Conservation (phyloP, 2,329 filamentous ascomycete genomes). For the Colletotrichum caudatum region DNA sequence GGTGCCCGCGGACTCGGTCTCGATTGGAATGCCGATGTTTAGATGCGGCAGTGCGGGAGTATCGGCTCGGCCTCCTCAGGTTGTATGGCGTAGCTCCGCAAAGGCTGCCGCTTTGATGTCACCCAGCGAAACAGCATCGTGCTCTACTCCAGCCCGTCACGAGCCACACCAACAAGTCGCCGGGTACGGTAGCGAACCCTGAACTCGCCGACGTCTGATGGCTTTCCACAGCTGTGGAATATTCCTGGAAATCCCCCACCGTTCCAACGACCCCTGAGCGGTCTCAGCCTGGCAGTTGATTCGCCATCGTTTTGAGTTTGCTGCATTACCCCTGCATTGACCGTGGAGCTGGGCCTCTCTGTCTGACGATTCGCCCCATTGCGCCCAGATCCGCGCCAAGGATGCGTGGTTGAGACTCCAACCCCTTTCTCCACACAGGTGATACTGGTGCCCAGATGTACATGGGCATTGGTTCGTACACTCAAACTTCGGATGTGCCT, state of each 20-base stretch:
- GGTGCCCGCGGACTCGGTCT: constrained; percentile 30
- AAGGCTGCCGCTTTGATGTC: constrained; percentile 32
- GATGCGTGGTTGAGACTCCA: constrained; percentile 36
- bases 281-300: constrained; percentile 34
- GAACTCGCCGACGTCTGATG: constrained; percentile 1
- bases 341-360: constrained; percentile 1
- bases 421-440: constrained; percentile 37
- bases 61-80: too few relatives aligned
- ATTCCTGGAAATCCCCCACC: background rate
- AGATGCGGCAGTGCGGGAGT: constrained; percentile 7
- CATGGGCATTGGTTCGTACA: constrained; percentile 31
- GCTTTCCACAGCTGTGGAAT: constrained; percentile 14
- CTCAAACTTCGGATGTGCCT: constrained; percentile 35
- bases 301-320: constrained; percentile 40
- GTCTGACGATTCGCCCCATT: constrained; percentile 4
- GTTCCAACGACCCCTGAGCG: constrained; percentile 33
- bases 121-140: constrained; percentile 34
- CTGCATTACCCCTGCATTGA: constrained; percentile 28
- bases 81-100: background rate
- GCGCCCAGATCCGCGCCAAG: constrained; percentile 27
- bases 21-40: constrained; percentile 31
- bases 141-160: constrained; percentile 12
- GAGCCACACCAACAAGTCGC: constrained; percentile 1
- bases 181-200: constrained; percentile 3
- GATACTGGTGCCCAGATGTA: constrained; percentile 38